A percentile compares a stretch with the other conserved stretches of the same genome.
Evolutionary conservation across 2,329 filamentous ascomycete genomes (phyloP).

Genomic region (Monosporascus sp.): DNA sequence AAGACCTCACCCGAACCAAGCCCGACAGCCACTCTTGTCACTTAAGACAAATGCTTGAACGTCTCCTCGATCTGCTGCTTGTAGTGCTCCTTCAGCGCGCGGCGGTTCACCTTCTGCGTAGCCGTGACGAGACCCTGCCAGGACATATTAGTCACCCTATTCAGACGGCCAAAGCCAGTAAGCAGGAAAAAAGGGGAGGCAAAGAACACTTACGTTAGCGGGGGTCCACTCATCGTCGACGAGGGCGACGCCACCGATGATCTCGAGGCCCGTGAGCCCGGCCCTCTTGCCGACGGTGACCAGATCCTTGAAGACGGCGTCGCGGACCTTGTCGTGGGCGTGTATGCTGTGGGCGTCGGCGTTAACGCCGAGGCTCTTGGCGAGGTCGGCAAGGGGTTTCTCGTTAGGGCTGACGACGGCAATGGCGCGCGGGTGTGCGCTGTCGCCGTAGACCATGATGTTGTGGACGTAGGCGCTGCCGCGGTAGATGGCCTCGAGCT

Average conservation of each 20-base stretch:
- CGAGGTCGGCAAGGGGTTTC: slow-evolving; percentile 55
- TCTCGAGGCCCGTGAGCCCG: slow-evolving; percentile 66
- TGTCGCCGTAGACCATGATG: slow-evolving; percentile 80
- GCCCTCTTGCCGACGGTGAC: slow-evolving; percentile 58
- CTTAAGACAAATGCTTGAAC: slow-evolving; percentile 21
- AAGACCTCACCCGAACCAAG: not conserved
- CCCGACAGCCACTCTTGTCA: not conserved
- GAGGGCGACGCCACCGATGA: slow-evolving; percentile 69
- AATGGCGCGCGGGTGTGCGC: slow-evolving; percentile 69
- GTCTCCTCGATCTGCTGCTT: slow-evolving; percentile 45
- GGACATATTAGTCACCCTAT: slow-evolving; percentile 1
- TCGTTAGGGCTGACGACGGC: slow-evolving; percentile 72
- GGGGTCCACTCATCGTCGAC: slow-evolving; percentile 87
- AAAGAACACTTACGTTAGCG: slow-evolving; percentile 60
- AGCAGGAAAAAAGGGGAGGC: not conserved
- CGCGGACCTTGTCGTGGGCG: slow-evolving; percentile 58
- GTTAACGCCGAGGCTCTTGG: slow-evolving; percentile 55
- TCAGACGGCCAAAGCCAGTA: not conserved
- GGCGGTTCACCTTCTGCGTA: slow-evolving; percentile 57
- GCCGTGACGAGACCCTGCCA: slow-evolving; percentile 53
- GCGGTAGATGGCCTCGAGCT: slow-evolving; percentile 87
- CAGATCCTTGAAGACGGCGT: slow-evolving; percentile 60
- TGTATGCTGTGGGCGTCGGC: slow-evolving; percentile 65
- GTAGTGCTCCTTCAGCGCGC: slow-evolving; percentile 45
- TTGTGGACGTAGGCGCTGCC: slow-evolving; percentile 74